phyloP scores from a whole-genome alignment of 192 early-diverging fungal species.

The Podila clonocystis region DNA sequence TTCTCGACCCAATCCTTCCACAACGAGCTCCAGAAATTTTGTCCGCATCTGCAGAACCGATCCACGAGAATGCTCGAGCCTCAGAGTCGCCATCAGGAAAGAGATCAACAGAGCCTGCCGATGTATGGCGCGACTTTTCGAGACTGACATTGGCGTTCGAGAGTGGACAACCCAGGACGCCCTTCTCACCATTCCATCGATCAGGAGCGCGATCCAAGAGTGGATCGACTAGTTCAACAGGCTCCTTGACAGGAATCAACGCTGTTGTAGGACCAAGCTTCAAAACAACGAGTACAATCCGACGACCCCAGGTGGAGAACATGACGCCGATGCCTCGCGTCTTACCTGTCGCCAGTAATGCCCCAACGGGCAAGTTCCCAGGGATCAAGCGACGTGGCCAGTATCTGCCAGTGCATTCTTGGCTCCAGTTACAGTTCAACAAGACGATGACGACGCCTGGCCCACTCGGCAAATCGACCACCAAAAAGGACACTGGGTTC shows the following conservation, averaged over 20 bases:
- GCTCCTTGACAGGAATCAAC: background rate
- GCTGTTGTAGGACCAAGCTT: background rate
- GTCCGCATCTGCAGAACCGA: background rate
- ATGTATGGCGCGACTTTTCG: background rate
- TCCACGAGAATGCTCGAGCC: background rate
- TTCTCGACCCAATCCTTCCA: conserved; percentile 41
- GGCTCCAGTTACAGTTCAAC: conserved; percentile 46
- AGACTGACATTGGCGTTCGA: conserved; percentile 1
- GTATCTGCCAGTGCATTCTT: conserved; percentile 38
- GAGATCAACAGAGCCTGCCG: background rate
- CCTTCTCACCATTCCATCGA: background rate
- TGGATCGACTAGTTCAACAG: background rate
- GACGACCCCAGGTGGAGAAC: conserved; percentile 40
- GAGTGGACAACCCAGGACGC: background rate
- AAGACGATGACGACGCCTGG: conserved; percentile 39
- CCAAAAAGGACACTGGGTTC: conserved; percentile 24
- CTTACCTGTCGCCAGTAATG: conserved; percentile 9
- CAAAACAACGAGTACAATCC: conserved; percentile 10
- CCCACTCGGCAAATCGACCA: background rate
- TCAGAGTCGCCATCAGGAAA: background rate
- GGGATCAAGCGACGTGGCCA: conserved; percentile 24
- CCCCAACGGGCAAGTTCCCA: conserved; percentile 10
- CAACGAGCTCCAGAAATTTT: conserved; percentile 20
- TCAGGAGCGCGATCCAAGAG: background rate
- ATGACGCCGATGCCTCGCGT: conserved; percentile 35